Base-by-base conservation (phyloP, 805 yeast species). In the Lachancea thermotolerans region DNA sequence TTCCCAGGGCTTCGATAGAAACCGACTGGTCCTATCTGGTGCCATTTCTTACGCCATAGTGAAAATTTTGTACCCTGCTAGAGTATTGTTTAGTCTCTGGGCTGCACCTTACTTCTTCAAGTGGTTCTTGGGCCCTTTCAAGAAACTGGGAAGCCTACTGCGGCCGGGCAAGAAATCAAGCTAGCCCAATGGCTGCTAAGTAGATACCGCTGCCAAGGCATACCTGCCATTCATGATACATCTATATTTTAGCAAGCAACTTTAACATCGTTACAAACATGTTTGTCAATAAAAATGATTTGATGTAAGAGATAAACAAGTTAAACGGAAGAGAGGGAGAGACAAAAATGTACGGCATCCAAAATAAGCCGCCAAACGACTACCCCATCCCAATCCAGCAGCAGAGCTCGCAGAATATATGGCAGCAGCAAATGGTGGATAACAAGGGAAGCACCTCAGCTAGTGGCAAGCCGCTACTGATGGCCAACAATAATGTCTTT, bases 41-140 rank as follows among this genome's bases (percentile, higher is more conserved):
- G 89, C 90, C 0, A 72, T 83, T 21, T 80, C 95, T 0, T 86
- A 80, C 54, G 82, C 81, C 4, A 64, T 81, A 3, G 87, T 84
- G 10, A 85, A 85, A 54, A 55, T 70, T 10, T 45, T 67, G 10
- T 62, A 64, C n/a, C 69, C 69, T 1, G 30, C 54, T 2, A 49
- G 69, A 47, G 56, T 64, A 1, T 37, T 63, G 15, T 12, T 58
- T 8, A 62, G 66, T 48, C 42, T 65, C 2, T 63, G 67, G 64
- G 64, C 56, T 12, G 67, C 69, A 5, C 69, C 69, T 16, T 57
- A 51, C 34, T 36, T 61, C 38, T 60, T 64, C 1, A 59, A 47
- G 36, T 52, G 53, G 47, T 31, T 60, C 8, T 33, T 54, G 16
- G 7, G 38, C 10, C 60, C 60, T 34, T 50, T 58, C 37, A 38